A percentile compares a stretch with the other conserved stretches of the same genome.
Conservation (phyloP, 768 basidiomycete species). For the Floccularia luteovirens region DNA sequence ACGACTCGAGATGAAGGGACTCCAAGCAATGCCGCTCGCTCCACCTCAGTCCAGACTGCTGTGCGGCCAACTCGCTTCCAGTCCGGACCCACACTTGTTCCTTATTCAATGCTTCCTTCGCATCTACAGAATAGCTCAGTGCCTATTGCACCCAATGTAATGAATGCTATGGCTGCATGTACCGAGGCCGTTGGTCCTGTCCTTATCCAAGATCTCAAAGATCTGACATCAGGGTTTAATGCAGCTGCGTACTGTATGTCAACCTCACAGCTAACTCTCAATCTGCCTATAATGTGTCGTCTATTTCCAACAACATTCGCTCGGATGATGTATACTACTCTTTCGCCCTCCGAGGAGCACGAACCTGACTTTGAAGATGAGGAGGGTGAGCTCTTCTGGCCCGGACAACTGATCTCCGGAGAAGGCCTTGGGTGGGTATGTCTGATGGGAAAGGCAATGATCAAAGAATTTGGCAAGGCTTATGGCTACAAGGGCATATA, state of each 20-base stretch:
- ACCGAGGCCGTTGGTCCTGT: conserved; percentile 36
- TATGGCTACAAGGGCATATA: conserved; percentile 68
- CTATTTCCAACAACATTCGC: conserved; percentile 74
- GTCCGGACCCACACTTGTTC: conserved; percentile 23
- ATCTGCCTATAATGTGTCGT: conserved; percentile 57
- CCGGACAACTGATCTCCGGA: conserved; percentile 61
- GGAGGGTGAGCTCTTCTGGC: conserved; percentile 84
- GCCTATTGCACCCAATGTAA: conserved; percentile 33
- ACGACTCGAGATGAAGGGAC: conserved; percentile 52
- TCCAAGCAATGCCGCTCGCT: conserved; percentile 30
- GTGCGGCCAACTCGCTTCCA: conserved; percentile 19
- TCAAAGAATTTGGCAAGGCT: conserved; percentile 71
- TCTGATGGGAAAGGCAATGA: conserved; percentile 81
- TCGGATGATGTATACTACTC: conserved; percentile 60
- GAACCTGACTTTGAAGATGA: conserved; percentile 82
- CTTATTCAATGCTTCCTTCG: conserved; percentile 28
- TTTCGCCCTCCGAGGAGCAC: conserved; percentile 60
- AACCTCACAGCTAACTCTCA: conserved; percentile 46
- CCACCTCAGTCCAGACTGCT: conserved; percentile 21
- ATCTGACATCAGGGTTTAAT: conserved; percentile 26
- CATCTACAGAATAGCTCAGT: conserved; percentile 23
- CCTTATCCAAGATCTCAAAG: conserved; percentile 33
- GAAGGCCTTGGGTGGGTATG: conserved; percentile 87
- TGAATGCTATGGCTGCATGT: conserved; percentile 33
- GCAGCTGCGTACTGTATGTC: conserved; percentile 41